Evolutionary conservation across 2,329 filamentous ascomycete species (phyloP), one percentile per base, ranked within the genome.

Genomic region (Phialemoniopsis sp.): DNA sequence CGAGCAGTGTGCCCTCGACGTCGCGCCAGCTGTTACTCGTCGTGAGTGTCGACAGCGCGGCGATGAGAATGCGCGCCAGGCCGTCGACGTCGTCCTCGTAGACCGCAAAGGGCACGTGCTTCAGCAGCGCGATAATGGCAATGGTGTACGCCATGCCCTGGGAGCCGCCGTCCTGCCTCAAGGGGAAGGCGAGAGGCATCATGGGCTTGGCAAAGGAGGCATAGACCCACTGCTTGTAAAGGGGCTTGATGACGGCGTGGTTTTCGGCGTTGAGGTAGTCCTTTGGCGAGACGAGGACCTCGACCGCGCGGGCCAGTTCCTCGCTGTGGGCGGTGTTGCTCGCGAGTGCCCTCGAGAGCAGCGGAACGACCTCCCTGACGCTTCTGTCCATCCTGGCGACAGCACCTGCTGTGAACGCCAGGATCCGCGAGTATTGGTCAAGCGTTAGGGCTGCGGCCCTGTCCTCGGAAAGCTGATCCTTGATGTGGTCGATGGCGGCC

Each of bases 21-120:
- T 78, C 74, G 2, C 59, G 53, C 5, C 64, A 64, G 12, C 58
- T 44, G 21, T 10, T n/a, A n/a, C n/a, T n/a, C n/a, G n/a, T 10
- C 4, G 62, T 58, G 8, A 67, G 57, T 14, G 59, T 70, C 39
- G 64, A 63, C 6, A 76, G 57, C 0, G 67, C 63, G 0, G 65
- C 64, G 26, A 80, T 68, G 6, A 71, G 63, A 13, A 78, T 59
- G 8, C 71, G 67, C 4, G 76, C 56, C 6, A 80, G 60, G 26
- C 58, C 54, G 4, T 62, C 62, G 1, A 66, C 57, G 36, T 80
- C 75, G 13, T 70, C 66, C 32, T 76, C 66, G 52, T 76, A 80
- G 14, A 77, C 65, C 3, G 63, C 52, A 38, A 70, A 76, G 14
- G 57, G 58, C 41, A 78, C 65, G 50, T 76, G 66, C 43, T 64